Evolutionary conservation across 495 filamentous ascomycete genomes (phyloP), one percentile per base, ranked within the genome.

Genomic region (Amniculicola lignicola): DNA sequence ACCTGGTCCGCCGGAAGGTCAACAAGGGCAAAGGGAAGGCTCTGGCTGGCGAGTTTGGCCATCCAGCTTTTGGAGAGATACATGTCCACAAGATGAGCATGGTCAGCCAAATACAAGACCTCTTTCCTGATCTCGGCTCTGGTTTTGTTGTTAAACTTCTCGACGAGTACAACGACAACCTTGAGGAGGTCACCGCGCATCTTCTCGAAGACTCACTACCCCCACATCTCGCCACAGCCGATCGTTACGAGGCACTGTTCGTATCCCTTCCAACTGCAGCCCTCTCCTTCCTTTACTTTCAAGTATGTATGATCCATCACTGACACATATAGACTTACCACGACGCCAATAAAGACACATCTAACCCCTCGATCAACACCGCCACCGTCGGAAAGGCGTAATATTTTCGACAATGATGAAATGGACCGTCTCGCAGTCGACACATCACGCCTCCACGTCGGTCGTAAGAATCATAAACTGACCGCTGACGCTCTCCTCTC

Each of bases 71-170:
- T 31, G 75, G 75, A 9, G 77, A 85, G 15, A 72, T 92, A 11
- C 88, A 90, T 65, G 72, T 89, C 37, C 89, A 95, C 72, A 83
- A 79, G 23, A 84, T 92, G 81, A 89, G 82, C 63, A 80, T 91
- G 23, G 80, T 96, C 42, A 85, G 83, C 5, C 88, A 92, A 70
- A 76, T 98, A 31, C 90, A 95, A 65, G 93, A 98, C 63, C 75
- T 98, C 21, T 96, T 98, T 70, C 90, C 93, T 0, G 82, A 92
- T 52, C 77, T 98, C 6, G 93, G 91, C 2, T 82, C 87, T 5
- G 87, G 80, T 3, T 97, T 95, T 69, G 72, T 97, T 35, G 74
- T 85, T 14, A 82, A 81, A 55, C 77, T 96, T 14, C 76, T 97
- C 2, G 87, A 93, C 58, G 82, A 85, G 65, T 93, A 93, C 72